Conservation (phyloP, 257 asterid species). For the Ocimum tenuiflorum region DNA sequence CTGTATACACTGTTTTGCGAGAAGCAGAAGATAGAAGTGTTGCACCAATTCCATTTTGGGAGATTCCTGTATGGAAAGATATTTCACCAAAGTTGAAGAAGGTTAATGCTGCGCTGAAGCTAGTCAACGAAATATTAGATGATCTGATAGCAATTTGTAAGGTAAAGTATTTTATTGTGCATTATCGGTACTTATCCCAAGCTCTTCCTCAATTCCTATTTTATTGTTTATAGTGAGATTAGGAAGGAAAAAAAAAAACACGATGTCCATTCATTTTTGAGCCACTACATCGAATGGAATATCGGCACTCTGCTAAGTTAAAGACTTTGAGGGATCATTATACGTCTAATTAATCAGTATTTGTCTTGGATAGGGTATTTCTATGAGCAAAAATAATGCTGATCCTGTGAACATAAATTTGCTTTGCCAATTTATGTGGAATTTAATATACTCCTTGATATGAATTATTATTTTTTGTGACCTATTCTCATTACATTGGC, state of each 20-base stretch:
- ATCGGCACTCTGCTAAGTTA: neutral
- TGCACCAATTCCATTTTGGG: slow-evolving; percentile 96
- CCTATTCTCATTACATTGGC: slow-evolving; percentile 25
- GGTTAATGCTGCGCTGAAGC: slow-evolving; percentile 77
- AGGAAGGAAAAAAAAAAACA: neutral
- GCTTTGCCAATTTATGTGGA: too few relatives aligned
- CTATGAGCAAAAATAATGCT: neutral
- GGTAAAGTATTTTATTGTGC: slow-evolving; percentile 34
- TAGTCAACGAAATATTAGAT: slow-evolving; percentile 71
- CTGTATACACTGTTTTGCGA: slow-evolving; percentile 84
- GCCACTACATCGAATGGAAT: neutral
- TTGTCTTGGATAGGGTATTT: neutral
- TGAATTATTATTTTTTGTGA: neutral
- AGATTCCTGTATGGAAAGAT: slow-evolving; percentile 96
- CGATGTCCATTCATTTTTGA: neutral
- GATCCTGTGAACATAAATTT: neutral
- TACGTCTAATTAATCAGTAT: neutral
- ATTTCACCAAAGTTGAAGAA: slow-evolving; percentile 81
- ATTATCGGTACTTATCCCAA: neutral
- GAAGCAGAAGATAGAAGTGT: slow-evolving; percentile 96
- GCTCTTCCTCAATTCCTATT: neutral
- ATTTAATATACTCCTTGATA: neutral
- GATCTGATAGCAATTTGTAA: slow-evolving; percentile 79
- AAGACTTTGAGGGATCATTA: neutral
- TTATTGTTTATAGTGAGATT: neutral